Evolutionary conservation across 2,329 filamentous ascomycete species (phyloP).

Genomic region (Incumbomyces lentus): DNA sequence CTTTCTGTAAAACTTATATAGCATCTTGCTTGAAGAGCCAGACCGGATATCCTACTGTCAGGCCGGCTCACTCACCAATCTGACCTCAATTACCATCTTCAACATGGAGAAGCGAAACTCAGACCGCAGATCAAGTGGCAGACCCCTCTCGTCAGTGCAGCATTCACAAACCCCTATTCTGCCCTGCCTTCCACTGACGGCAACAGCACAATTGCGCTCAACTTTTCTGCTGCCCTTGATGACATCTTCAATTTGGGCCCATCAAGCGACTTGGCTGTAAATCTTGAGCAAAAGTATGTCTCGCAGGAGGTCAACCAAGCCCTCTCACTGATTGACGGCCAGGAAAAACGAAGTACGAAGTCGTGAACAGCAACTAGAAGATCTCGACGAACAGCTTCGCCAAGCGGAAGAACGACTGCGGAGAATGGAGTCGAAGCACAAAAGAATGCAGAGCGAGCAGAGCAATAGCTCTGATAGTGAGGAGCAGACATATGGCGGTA

Average conservation of each 20-base stretch:
- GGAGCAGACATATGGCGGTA: not conserved
- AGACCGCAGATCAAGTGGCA: conserved; percentile 70
- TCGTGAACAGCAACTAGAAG: conserved; percentile 70
- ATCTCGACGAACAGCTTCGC: conserved; percentile 70
- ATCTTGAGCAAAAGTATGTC: conserved; percentile 70
- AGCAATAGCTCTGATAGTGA: conserved; percentile 5
- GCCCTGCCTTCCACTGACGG: not conserved
- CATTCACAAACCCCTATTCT: not conserved
- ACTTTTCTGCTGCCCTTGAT: conserved; percentile 77
- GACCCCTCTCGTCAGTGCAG: conserved; percentile 69
- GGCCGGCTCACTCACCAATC: not conserved
- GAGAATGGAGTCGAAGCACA: conserved; percentile 20
- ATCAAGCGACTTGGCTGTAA: conserved; percentile 60
- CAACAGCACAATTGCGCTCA: conserved; percentile 69
- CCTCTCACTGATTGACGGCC: conserved; percentile 9
- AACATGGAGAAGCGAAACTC: conserved; percentile 41
- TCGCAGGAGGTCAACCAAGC: conserved; percentile 9
- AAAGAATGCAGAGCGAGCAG: conserved; percentile 6
- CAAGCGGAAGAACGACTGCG: conserved; percentile 74
- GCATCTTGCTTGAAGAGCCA: not conserved
- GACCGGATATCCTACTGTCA: not conserved
- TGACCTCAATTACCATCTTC: not conserved
- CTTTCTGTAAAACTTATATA: too few species aligned
- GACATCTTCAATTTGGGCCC: conserved; percentile 83
- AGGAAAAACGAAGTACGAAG: conserved; percentile 71